These are phyloP conservation scores for Colletotrichum neosansevieriae DNA, from an alignment of 2,329 filamentous ascomycete genomes.

Conservation along the genomic window DNA sequence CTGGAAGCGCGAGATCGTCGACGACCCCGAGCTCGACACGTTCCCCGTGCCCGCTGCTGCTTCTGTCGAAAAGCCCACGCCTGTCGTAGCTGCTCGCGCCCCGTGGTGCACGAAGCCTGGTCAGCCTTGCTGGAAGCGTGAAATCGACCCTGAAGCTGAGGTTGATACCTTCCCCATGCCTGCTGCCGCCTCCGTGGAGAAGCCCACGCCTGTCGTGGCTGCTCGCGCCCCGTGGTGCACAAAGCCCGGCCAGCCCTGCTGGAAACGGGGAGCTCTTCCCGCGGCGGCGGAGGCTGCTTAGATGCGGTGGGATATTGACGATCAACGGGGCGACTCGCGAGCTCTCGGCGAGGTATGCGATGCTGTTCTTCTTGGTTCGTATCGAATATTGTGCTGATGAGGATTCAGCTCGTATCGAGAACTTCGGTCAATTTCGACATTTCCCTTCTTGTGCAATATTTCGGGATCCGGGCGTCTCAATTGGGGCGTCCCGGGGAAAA, in stretches of 20 bases:
- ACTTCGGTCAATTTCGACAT: neutral
- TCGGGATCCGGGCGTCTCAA: neutral
- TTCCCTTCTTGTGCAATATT: neutral
- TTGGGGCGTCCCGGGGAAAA: neutral
- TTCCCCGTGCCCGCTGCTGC: neutral
- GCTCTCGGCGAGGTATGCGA: neutral
- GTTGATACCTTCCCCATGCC: neutral
- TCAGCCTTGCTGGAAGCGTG: slow-evolving; percentile 28
- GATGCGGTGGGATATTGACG: slow-evolving; percentile 41
- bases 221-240: slow-evolving; percentile 42
- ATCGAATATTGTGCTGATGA: accelerated
- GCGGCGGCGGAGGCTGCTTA: slow-evolving; percentile 50
- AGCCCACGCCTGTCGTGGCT: neutral
- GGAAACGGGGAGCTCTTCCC: slow-evolving; percentile 51
- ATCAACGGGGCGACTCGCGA: too few species aligned
- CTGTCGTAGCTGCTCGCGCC: slow-evolving; percentile 4
- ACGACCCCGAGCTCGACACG: slow-evolving; percentile 43
- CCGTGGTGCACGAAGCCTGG: slow-evolving; percentile 45
- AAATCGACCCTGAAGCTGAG: too few species aligned
- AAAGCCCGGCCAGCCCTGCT: slow-evolving; percentile 43
- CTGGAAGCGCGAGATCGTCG: slow-evolving; percentile 23
- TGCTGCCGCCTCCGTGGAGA: neutral
- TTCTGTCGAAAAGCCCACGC: neutral
- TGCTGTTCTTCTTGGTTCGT: neutral
- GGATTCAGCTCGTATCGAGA: neutral